phyloP scores from a whole-genome alignment of 768 basidiomycete genomes.

The Mycena albidolilacea region DNA sequence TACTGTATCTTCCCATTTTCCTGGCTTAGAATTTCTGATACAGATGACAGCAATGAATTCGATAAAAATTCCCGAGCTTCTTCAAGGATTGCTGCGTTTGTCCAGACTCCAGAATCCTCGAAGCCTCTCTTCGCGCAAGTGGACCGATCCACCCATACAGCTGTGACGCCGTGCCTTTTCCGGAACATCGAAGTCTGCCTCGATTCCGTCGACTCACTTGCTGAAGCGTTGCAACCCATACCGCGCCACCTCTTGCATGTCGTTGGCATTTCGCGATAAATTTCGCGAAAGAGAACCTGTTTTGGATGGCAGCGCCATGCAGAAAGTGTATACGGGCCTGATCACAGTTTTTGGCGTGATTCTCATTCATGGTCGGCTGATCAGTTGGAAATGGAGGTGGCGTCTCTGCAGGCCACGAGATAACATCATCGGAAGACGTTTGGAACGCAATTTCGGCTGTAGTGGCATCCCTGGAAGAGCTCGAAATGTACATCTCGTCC shows the following conservation, averaged over 20 bases:
- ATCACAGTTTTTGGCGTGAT: neutral
- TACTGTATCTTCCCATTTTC: no score
- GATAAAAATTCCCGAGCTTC: neutral
- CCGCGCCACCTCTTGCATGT: neutral
- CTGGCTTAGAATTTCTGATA: no score
- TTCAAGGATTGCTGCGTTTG: neutral
- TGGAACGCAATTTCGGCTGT: neutral
- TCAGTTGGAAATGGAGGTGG: neutral
- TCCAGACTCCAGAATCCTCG: neutral
- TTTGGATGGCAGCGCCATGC: neutral
- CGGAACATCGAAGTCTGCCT: neutral
- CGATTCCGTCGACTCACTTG: neutral
- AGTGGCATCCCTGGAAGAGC: neutral
- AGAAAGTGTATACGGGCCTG: neutral
- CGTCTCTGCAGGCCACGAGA: neutral
- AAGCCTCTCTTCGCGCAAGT: neutral
- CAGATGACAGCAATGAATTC: slow-evolving; percentile 16
- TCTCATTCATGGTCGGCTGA: neutral
- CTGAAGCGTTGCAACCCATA: neutral
- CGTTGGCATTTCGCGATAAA: neutral
- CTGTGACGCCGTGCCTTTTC: neutral
- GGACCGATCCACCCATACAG: neutral
- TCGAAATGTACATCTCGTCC: neutral
- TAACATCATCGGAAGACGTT: neutral
- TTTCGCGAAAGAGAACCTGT: neutral